Conservation (phyloP, 495 filamentous ascomycete genomes). For the Bryoglossum gracile region DNA sequence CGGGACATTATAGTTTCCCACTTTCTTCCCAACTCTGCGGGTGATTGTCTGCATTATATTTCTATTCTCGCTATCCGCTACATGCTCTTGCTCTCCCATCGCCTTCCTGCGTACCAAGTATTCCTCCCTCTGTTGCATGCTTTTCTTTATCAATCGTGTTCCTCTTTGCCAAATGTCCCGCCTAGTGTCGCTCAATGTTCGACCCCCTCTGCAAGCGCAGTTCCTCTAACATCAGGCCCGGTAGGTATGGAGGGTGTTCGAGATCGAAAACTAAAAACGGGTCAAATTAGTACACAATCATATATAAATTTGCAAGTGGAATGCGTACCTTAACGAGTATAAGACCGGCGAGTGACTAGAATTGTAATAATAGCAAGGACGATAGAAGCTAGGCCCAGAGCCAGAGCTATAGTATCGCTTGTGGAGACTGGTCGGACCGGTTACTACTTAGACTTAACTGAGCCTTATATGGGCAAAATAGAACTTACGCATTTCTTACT, state of each 20-base stretch:
- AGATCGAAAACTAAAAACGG: background rate
- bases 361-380: conserved; percentile 7
- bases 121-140: background rate
- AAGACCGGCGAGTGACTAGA: background rate
- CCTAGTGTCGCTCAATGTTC: background rate
- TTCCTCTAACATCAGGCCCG: background rate
- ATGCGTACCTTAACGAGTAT: background rate
- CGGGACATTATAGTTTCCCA: background rate
- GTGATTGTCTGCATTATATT: too few relatives aligned
- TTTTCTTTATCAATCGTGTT: background rate
- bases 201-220: conserved; percentile 1
- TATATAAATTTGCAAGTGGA: background rate
- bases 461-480: too few relatives aligned
- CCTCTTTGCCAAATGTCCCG: background rate
- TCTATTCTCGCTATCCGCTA: too few relatives aligned
- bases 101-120: background rate
- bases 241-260: background rate
- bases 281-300: background rate
- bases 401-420: conserved; percentile 14
- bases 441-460: too few relatives aligned
- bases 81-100: background rate
- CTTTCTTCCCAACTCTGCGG: background rate
- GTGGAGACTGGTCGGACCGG: conserved; percentile 3
- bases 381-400: conserved; percentile 10
- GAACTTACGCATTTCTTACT: too few relatives aligned